phyloP scores from a whole-genome alignment of 768 basidiomycete species.

The Amanita exitialis region DNA sequence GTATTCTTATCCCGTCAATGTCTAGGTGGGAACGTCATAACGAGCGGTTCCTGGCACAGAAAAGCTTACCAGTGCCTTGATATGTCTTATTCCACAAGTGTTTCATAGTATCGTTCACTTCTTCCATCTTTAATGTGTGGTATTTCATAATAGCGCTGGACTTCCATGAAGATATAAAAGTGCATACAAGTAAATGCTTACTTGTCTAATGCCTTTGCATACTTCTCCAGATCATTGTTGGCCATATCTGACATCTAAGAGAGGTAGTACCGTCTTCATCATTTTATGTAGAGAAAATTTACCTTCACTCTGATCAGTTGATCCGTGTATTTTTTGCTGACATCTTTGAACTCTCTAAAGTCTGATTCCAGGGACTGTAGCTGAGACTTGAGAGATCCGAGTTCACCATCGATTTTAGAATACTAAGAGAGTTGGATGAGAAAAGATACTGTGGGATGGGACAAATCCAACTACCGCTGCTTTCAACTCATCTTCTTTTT shows the following conservation, averaged over 20 bases:
- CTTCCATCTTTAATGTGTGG: conserved; percentile 96
- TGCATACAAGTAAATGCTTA: conserved; percentile 24
- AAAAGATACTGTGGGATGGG: not conserved
- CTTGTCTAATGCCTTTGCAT: conserved; percentile 96
- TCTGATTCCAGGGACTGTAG: conserved; percentile 59
- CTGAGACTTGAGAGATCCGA: conserved; percentile 63
- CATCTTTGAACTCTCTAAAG: conserved; percentile 77
- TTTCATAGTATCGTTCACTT: conserved; percentile 96
- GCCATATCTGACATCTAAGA: conserved; percentile 93
- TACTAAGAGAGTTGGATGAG: conserved; percentile 33
- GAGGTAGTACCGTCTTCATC: not conserved
- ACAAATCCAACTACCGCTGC: conserved; percentile 38
- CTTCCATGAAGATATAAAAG: conserved; percentile 8
- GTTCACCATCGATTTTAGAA: conserved; percentile 75
- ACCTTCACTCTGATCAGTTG: conserved; percentile 96
- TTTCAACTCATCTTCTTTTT: conserved; percentile 63
- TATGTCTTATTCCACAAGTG: conserved; percentile 99
- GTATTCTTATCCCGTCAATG: conserved; percentile 95
- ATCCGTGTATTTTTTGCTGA: conserved; percentile 78
- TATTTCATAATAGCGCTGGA: conserved; percentile 96
- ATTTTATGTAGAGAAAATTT: conserved; percentile 5
- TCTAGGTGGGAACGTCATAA: conserved; percentile 38
- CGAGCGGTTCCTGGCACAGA: not conserved
- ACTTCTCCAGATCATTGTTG: conserved; percentile 94
- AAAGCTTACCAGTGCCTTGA: conserved; percentile 79